Evolutionary conservation across 208 protist species (phyloP).

Genomic region (Vickermania spadyakhi): DNA sequence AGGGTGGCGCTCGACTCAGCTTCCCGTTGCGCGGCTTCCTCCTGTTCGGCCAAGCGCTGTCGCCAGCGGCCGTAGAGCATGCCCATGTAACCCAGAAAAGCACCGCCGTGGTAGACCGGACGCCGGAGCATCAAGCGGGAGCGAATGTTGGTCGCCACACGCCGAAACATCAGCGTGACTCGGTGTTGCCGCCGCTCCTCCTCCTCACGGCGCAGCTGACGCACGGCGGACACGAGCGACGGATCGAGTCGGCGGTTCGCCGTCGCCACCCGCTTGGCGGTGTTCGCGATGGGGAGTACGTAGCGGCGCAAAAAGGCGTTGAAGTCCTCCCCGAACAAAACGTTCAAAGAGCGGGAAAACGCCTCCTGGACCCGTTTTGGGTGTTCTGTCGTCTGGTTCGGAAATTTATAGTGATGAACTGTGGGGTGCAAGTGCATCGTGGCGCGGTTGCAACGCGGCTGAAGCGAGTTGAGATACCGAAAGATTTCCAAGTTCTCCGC

Average conservation of each 20-base stretch:
- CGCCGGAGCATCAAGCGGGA: constrained; percentile 21
- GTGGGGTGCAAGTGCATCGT: constrained; percentile 6
- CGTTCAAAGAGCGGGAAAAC: constrained; percentile 7
- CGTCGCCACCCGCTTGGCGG: constrained; percentile 10
- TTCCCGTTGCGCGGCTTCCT: not conserved
- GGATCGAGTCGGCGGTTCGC: constrained; percentile 11
- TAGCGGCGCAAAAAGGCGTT: constrained; percentile 24
- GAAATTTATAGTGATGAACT: constrained; percentile 8
- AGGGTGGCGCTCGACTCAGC: not conserved
- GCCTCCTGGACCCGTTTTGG: constrained; percentile 4
- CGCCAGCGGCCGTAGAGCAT: constrained; percentile 48
- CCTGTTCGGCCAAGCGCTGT: constrained; percentile 13
- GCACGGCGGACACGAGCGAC: constrained; percentile 23
- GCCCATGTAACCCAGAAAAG: constrained; percentile 35
- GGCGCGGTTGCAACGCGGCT: not conserved
- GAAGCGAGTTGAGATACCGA: not conserved
- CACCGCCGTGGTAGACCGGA: constrained; percentile 24
- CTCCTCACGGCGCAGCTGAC: constrained; percentile 30
- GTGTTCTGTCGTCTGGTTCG: not conserved
- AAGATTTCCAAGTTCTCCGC: not conserved
- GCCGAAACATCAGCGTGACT: constrained; percentile 26
- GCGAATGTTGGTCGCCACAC: constrained; percentile 43
- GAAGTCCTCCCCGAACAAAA: constrained; percentile 14
- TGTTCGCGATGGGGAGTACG: constrained; percentile 28
- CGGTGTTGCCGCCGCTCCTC: constrained; percentile 11